A percentile compares a stretch with the other conserved stretches of the same genome.
Evolutionary conservation across 106 monocot genomes (phyloP).

Genomic region (Dioscorea zingiberensis): DNA sequence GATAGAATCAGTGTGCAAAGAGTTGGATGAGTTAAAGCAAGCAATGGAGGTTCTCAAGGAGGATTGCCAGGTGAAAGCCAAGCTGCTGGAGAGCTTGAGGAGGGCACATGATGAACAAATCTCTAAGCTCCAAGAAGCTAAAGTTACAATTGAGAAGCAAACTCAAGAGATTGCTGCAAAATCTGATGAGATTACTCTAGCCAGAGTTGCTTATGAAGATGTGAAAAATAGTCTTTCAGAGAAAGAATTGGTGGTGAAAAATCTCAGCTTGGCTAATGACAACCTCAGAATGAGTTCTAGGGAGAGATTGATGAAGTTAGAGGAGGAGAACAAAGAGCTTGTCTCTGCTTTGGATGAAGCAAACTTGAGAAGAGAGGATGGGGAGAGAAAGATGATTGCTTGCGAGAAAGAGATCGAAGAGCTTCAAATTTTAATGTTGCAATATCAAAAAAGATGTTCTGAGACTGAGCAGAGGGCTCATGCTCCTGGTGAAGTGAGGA

Average conservation of each 20-base stretch:
- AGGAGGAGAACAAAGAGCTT: slow-evolving; percentile 43
- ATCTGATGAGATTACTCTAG: slow-evolving; percentile 35
- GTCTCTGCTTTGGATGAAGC: slow-evolving; percentile 55
- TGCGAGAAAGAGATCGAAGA: slow-evolving; percentile 36
- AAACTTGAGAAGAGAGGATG: slow-evolving; percentile 28
- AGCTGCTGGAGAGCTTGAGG: slow-evolving; percentile 36
- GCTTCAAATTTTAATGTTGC: slow-evolving; percentile 40
- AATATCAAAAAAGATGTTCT: slow-evolving; percentile 42
- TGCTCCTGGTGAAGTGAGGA: slow-evolving; percentile 34
- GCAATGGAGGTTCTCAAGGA: slow-evolving; percentile 40
- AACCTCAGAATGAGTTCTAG: slow-evolving; percentile 21
- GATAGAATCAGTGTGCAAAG: slow-evolving; percentile 38
- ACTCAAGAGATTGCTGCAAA: slow-evolving; percentile 31
- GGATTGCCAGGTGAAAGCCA: slow-evolving; percentile 36
- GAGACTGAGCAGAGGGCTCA: slow-evolving; percentile 52
- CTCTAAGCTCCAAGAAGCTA: slow-evolving; percentile 33
- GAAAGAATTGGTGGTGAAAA: slow-evolving; percentile 52
- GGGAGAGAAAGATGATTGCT: slow-evolving; percentile 20
- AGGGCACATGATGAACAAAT: slow-evolving; percentile 35
- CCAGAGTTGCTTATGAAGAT: slow-evolving; percentile 36
- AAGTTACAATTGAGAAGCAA: slow-evolving; percentile 32
- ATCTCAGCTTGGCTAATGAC: slow-evolving; percentile 46
- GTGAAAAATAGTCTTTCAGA: slow-evolving; percentile 37
- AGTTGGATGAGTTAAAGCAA: slow-evolving; percentile 59
- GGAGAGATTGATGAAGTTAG: slow-evolving; percentile 33